Base-by-base conservation (phyloP, 371 early-diverging fungal genomes). In the Nematocida minor region DNA sequence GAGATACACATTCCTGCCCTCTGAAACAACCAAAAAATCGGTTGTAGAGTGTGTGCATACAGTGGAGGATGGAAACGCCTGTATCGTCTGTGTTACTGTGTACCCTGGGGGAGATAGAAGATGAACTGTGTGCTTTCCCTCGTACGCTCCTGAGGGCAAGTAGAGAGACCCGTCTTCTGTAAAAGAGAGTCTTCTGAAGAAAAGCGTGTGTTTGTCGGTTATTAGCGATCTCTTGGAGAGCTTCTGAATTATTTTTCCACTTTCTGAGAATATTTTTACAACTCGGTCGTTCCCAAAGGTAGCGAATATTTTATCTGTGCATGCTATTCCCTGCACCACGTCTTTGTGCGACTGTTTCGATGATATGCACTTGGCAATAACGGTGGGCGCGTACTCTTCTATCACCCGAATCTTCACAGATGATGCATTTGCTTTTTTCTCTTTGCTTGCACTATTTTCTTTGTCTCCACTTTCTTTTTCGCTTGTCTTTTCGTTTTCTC, bases 1-100 rank as follows among this genome's bases (percentile, higher is more conserved):
- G 16, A 85, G 32, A 77, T 85, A 85, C 20, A 83, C 1, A 63
- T 67, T 60, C 27, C 66, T 71, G 40, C 78, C 81, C 20, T 79
- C 79, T 2, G 80, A 27, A 22, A 83, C 55, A 46, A 74, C 66
- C 7, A 83, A 38, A 32, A 46, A 57, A 4, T 63, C 42, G 9
- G 47, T 32, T 38, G 60, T 38, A 31, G 51, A 27, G 4, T 80
- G 36, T 14, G 84, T 54, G 66, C 66, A 77, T 16, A 80, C 51
- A 2, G 74, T 34, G 7, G 83, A 57, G 7, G 82, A 69, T 22
- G 83, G 44, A 41, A 85, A 83, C 9, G 83, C 81, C 0, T 81
- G 82, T 34, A 84, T 48, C 44, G 51, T 48, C 14, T 34, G 51
- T 55, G 60, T 60, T 34, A 80, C 27, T 44, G 62, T 22, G 38